Evolutionary conservation across 2,329 filamentous ascomycete genomes (phyloP).

Genomic region (Aspergillus uvarum): DNA sequence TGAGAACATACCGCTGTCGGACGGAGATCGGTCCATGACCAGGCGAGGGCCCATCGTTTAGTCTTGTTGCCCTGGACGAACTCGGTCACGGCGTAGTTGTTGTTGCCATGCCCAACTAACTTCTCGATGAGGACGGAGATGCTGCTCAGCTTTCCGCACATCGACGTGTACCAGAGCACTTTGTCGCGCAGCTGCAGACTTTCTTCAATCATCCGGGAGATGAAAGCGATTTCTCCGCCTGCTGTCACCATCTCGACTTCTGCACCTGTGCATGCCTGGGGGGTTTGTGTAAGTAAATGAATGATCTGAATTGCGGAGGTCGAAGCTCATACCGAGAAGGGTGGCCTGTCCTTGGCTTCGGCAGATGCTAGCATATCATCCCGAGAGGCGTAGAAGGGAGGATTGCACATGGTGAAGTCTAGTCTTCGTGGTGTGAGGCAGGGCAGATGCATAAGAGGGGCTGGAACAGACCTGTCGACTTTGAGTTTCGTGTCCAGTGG

Average conservation of each 20-base stretch:
- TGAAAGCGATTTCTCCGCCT: conserved; percentile 77
- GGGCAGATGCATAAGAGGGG: background rate
- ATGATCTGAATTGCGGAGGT: too few species aligned
- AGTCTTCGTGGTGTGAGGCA: conserved; percentile 45
- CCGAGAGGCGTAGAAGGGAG: conserved; percentile 83
- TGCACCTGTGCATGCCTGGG: conserved; percentile 66
- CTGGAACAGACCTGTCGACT: conserved; percentile 23
- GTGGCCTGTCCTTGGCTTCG: conserved; percentile 63
- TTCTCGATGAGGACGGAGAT: conserved; percentile 62
- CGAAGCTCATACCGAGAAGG: conserved; percentile 62
- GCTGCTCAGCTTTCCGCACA: conserved; percentile 81
- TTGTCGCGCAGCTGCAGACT: conserved; percentile 59
- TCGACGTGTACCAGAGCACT: conserved; percentile 85
- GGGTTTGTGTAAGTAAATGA: conserved; percentile 1
- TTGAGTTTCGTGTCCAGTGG: conserved; percentile 54
- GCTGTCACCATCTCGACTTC: conserved; percentile 79
- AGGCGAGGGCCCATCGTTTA: conserved; percentile 80
- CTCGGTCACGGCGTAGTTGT: conserved; percentile 79
- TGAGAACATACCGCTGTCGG: conserved; percentile 53
- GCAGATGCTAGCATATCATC: conserved; percentile 68
- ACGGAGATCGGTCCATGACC: conserved; percentile 73
- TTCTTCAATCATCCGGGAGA: conserved; percentile 68
- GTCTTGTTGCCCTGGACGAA: conserved; percentile 78
- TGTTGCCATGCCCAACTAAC: conserved; percentile 56
- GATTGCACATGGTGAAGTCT: conserved; percentile 91